Conservation (phyloP, 2,329 filamentous ascomycete genomes). For the Arthrobotrys musiformis region DNA sequence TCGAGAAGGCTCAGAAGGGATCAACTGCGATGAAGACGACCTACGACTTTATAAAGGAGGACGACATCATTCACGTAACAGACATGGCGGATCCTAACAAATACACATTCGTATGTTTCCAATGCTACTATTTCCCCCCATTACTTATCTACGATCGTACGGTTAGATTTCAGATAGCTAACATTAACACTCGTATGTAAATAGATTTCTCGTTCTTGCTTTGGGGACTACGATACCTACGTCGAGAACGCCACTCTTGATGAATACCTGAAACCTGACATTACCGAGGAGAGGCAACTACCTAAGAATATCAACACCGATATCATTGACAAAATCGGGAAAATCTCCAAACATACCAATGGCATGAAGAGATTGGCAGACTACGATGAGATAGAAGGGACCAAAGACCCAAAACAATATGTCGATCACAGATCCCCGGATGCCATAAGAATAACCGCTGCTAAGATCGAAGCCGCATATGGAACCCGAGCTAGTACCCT, state of each 20-base stretch:
- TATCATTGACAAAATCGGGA: neutral
- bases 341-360: neutral
- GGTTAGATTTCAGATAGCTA: neutral
- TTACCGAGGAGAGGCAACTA: neutral
- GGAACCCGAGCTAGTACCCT: neutral
- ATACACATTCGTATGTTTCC: constrained; percentile 4
- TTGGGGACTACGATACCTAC: constrained; percentile 16
- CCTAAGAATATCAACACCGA: neutral
- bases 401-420: neutral
- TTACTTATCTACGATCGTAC: neutral
- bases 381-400: neutral
- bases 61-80: neutral
- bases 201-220: constrained; percentile 8
- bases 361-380: neutral
- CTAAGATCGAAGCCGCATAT: constrained; percentile 1
- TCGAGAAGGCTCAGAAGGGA: neutral
- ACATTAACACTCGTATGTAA: neutral
- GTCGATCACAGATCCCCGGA: neutral
- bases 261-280: neutral
- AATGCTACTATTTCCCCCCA: neutral
- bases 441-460: neutral
- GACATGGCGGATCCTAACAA: neutral
- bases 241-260: neutral
- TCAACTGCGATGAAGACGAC: neutral
- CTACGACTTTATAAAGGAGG: neutral